Evolutionary conservation across 1,284 basidiomycete genomes (phyloP), one percentile per base, ranked within the genome.

Genomic region (Gymnopus androsaceus): DNA sequence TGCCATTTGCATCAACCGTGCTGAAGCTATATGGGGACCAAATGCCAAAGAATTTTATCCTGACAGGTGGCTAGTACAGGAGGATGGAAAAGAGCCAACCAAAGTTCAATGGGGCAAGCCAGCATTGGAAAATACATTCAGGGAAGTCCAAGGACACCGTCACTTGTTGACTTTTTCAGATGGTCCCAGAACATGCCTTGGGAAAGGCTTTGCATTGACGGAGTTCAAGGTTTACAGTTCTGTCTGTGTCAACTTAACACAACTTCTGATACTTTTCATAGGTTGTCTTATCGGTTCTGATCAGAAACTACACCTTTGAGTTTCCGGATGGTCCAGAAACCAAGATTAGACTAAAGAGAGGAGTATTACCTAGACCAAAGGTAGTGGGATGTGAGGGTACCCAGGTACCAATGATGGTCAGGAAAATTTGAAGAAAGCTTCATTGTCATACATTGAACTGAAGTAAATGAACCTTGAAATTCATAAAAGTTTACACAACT

Each of bases 21-120:
- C 74, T 50, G 75, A 64, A 56, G 69, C 62, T 31, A 66, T 84
- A 27, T 87, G 83, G 76, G 80, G 74, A 3, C 25, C 63, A 1
- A 68, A 76, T 53, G 70, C 74, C 8, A 72, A 72, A 25, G 63
- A 61, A 23, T 79, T 76, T 60, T 67, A 61, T 14, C 78, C 78
- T 0, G 71, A 72, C 51, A 64, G 78, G 2, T 78, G 77, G 78
- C 55, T 78, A 1, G 56, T 51, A 4, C 57, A 63, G 21, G 63
- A 56, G 54, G n/a, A 63, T 63, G n/a, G 52, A 31, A 41, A 8
- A 15, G 15, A 59, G 42, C 67, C 59, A 14, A 7, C 31, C 7
- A 33, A 6, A 33, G 31, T 33, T 14, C 31, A 33, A 33, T 33
- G 31, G 31, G 31, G 70, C n/a, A 23, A 23, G 19, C 14, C 9